A percentile compares a stretch with the other conserved stretches of the same genome.
phyloP scores from a whole-genome alignment of 2,329 filamentous ascomycete genomes.

The Chrysoporthe austroafricana region DNA sequence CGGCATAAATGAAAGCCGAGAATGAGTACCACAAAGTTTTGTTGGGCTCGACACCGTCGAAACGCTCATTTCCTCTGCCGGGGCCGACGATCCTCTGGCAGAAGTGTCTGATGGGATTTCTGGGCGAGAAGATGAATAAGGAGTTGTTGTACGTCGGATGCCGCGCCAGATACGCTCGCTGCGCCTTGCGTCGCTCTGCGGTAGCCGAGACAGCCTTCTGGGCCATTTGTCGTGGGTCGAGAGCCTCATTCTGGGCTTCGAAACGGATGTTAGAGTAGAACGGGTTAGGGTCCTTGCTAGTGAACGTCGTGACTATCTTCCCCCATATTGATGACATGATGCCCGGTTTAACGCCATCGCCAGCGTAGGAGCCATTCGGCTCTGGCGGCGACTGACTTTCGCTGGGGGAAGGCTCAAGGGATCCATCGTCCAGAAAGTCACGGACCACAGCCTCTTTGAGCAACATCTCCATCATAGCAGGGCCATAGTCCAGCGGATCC shows the following conservation, averaged over 20 bases:
- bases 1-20: conserved; percentile 89
- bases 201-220: conserved; percentile 86
- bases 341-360: conserved; percentile 56
- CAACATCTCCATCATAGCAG: conserved; percentile 92
- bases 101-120: conserved; percentile 75
- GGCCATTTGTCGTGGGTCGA: conserved; percentile 87
- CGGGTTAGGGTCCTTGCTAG: conserved; percentile 81
- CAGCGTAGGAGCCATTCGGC: conserved; percentile 38
- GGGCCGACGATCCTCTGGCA: conserved; percentile 93
- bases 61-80: conserved; percentile 81
- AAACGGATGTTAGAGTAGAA: conserved; percentile 82
- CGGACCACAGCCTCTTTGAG: conserved; percentile 93
- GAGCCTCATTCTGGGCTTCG: conserved; percentile 72
- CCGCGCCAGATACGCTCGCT: conserved; percentile 84
- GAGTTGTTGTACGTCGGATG: conserved; percentile 94
- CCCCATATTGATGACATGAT: conserved; percentile 65
- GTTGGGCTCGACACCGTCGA: conserved; percentile 88
- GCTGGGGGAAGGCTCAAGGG: conserved; percentile 43
- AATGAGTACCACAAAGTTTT: conserved; percentile 91
- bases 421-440: conserved; percentile 85
- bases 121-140: conserved; percentile 81
- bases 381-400: conserved; percentile 41
- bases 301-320: conserved; percentile 59
- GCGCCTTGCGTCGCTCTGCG: conserved; percentile 80
- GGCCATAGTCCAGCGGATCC: conserved; percentile 90